Conservation (phyloP, 441 rosid species). For the Aleurites moluccanus region DNA sequence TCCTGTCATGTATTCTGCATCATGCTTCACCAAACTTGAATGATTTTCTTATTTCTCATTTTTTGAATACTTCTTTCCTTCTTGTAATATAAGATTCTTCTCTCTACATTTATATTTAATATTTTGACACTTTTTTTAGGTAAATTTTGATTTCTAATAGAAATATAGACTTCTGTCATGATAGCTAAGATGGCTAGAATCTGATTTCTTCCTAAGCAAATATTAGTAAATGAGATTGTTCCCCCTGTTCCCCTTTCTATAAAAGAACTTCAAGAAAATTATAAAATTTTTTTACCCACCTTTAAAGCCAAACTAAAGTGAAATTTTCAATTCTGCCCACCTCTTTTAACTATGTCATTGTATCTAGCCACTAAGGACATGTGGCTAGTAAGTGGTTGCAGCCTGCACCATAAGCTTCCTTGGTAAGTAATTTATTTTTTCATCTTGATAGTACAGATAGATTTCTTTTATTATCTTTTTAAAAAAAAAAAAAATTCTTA, state of each 20-base stretch:
- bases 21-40: background rate
- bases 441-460: no score
- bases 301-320: no score
- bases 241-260: background rate
- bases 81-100: background rate
- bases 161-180: background rate
- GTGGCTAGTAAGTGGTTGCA: no score
- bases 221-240: background rate
- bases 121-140: background rate
- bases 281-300: no score
- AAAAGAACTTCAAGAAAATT: no score
- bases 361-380: no score
- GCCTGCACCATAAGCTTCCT: no score
- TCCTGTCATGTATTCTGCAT: background rate
- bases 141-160: background rate
- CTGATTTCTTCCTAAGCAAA: background rate
- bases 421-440: no score
- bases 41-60: background rate
- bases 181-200: background rate
- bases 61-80: background rate
- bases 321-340: no score
- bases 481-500: no score
- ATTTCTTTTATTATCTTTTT: no score
- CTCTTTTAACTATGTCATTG: no score
- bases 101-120: background rate